phyloP scores from a whole-genome alignment of 2,329 filamentous ascomycete genomes.

The Verticillium klebahnii region DNA sequence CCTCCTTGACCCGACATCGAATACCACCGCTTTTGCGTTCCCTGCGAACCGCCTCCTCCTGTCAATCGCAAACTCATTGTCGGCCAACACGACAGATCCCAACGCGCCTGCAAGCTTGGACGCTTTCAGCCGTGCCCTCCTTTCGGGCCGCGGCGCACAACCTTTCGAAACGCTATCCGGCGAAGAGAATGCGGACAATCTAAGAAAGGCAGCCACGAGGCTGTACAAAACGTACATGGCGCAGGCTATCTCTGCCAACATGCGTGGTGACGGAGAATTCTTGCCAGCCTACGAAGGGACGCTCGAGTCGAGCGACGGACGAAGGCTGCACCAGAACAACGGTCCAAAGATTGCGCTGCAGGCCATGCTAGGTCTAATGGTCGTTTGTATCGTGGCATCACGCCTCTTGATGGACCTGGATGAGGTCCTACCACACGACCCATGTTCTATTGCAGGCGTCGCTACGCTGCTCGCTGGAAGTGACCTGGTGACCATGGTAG shows the following conservation, averaged over 20 bases:
- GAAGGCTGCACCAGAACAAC: constrained; percentile 18
- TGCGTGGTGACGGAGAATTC: constrained; percentile 11
- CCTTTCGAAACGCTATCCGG: constrained; percentile 12
- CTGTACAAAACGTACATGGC: constrained; percentile 21
- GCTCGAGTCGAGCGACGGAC: constrained; percentile 2
- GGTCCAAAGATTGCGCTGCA: constrained; percentile 22
- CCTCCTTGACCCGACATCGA: not conserved
- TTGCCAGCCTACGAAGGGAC: constrained; percentile 10
- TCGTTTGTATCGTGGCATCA: constrained; percentile 16
- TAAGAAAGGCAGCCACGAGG: constrained; percentile 9
- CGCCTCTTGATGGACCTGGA: constrained; percentile 16
- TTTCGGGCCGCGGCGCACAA: constrained; percentile 9
- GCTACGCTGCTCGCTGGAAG: constrained; percentile 20
- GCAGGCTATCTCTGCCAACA: constrained; percentile 20
- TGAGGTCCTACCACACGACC: constrained; percentile 21
- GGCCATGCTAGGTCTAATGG: constrained; percentile 22
- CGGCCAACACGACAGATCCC: not conserved
- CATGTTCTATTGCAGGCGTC: constrained; percentile 21
- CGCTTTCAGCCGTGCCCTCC: constrained; percentile 13
- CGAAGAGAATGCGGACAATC: constrained; percentile 9
- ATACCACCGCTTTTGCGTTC: constrained; percentile 1
- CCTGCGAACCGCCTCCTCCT: constrained; percentile 1
- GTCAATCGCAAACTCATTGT: not conserved
- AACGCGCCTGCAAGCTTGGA: constrained; percentile 6
- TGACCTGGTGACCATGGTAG: constrained; percentile 17